These are phyloP conservation scores for Auxenochlorella pyrenoidosa DNA, from an alignment of 139 green algal genomes.

Conservation along the genomic window DNA sequence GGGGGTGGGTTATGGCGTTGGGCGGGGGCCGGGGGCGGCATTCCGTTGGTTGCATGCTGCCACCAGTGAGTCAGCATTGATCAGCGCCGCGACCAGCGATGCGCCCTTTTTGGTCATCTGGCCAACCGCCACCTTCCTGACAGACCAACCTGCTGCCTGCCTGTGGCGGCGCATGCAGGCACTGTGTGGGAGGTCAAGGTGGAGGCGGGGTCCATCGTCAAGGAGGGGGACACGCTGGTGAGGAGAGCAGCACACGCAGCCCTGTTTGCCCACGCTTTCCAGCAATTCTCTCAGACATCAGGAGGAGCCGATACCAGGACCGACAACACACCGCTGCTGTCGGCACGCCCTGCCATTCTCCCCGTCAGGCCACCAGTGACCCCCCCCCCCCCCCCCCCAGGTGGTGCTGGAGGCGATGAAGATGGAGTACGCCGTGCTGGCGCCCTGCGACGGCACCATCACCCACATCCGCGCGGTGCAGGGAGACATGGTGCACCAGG, in stretches of 20 bases:
- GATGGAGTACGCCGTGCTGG: constrained; percentile 69
- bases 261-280: too few relatives aligned
- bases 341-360: neutral
- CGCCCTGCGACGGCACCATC: constrained; percentile 31
- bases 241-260: neutral
- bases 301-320: too few relatives aligned
- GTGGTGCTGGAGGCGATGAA: constrained; percentile 89
- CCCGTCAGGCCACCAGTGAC: too few relatives aligned
- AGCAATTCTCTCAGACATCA: too few relatives aligned
- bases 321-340: neutral
- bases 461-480: constrained; percentile 12
- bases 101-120: neutral
- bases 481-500: constrained; percentile 50
- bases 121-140: too few relatives aligned
- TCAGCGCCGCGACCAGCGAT: too few relatives aligned
- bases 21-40: too few relatives aligned
- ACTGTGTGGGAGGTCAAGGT: constrained; percentile 55
- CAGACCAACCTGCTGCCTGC: neutral
- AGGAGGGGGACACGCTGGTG: constrained; percentile 55
- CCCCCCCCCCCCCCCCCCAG: neutral
- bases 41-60: too few relatives aligned
- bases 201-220: constrained; percentile 44
- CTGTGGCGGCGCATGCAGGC: neutral
- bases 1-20: too few relatives aligned
- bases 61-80: too few relatives aligned